These are phyloP conservation scores for Pholiota microspora DNA, from an alignment of 768 basidiomycete species.

Conservation along the genomic window DNA sequence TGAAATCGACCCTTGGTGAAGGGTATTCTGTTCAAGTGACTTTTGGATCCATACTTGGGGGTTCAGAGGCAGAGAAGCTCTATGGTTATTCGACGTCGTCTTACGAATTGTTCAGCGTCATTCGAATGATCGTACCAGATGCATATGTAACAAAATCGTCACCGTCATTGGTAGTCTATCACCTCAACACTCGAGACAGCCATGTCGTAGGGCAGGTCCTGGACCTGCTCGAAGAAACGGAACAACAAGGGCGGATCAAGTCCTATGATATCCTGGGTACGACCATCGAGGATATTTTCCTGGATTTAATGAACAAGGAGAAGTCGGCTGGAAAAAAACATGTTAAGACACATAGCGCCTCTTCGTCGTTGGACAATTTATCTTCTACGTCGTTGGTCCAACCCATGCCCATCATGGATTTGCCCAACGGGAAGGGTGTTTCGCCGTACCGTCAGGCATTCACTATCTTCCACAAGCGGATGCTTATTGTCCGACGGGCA, in stretches of 20 bases:
- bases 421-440: constrained; percentile 50
- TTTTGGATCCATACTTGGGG: constrained; percentile 25
- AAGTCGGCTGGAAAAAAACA: constrained; percentile 18
- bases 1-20: constrained; percentile 68
- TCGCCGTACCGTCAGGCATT: constrained; percentile 63
- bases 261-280: constrained; percentile 71
- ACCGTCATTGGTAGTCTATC: constrained; percentile 44
- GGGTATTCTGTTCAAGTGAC: constrained; percentile 66
- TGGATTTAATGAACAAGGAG: constrained; percentile 59
- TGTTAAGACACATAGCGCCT: constrained; percentile 11
- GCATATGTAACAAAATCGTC: constrained; percentile 40
- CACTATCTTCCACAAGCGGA: constrained; percentile 74
- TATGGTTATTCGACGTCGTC: constrained; percentile 12
- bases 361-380: constrained; percentile 13
- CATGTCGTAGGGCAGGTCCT: constrained; percentile 53
- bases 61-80: constrained; percentile 1
- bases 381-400: constrained; percentile 12
- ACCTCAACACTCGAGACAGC: constrained; percentile 61
- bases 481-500: constrained; percentile 59
- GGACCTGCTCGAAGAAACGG: constrained; percentile 45
- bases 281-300: constrained; percentile 80
- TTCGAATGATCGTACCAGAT: constrained; percentile 45
- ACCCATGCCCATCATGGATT: constrained; percentile 26
- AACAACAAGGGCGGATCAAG: constrained; percentile 31
- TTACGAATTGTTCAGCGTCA: constrained; percentile 36